Conservation (phyloP, 768 basidiomycete species). For the Rhizopogon vulgaris region DNA sequence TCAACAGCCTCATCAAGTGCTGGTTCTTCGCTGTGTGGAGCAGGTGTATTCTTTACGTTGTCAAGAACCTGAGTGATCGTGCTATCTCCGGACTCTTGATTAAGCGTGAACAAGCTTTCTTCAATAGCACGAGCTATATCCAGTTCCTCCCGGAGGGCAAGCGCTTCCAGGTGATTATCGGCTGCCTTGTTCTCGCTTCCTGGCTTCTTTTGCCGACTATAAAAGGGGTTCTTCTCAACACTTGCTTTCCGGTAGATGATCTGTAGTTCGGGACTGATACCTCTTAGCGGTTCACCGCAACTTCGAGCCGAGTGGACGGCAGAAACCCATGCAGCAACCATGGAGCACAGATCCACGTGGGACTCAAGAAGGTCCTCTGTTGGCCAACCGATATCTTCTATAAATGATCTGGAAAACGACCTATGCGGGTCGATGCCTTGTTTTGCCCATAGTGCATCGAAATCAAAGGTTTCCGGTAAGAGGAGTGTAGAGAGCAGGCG, state of each 20-base stretch:
- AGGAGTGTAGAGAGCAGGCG: slow-evolving; percentile 54
- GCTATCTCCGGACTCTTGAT: slow-evolving; percentile 1
- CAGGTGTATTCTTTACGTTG: slow-evolving; percentile 4
- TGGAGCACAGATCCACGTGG: slow-evolving; percentile 23
- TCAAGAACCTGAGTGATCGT: slow-evolving; percentile 6
- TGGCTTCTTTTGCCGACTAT: slow-evolving; percentile 5
- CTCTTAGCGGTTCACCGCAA: slow-evolving; percentile 15
- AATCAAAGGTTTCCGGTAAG: slow-evolving; percentile 41
- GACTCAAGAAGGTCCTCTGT: slow-evolving; percentile 10
- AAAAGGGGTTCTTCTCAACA: not conserved
- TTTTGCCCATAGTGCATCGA: slow-evolving; percentile 44
- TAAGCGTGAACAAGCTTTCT: slow-evolving; percentile 33
- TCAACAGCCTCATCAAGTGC: slow-evolving; percentile 8
- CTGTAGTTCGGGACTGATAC: slow-evolving; percentile 31
- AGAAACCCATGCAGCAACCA: slow-evolving; percentile 27
- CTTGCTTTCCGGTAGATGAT: slow-evolving; percentile 32
- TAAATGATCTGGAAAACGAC: slow-evolving; percentile 46
- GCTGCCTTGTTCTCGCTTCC: not conserved
- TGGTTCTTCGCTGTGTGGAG: slow-evolving; percentile 1
- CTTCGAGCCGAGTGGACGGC: slow-evolving; percentile 10
- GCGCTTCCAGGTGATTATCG: slow-evolving; percentile 10
- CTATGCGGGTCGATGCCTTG: slow-evolving; percentile 36
- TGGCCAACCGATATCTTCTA: slow-evolving; percentile 23
- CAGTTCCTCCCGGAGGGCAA: slow-evolving; percentile 29
- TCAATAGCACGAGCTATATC: slow-evolving; percentile 42